Conservation (phyloP, 1,284 basidiomycete genomes). For the Binderoboletus segoi region DNA sequence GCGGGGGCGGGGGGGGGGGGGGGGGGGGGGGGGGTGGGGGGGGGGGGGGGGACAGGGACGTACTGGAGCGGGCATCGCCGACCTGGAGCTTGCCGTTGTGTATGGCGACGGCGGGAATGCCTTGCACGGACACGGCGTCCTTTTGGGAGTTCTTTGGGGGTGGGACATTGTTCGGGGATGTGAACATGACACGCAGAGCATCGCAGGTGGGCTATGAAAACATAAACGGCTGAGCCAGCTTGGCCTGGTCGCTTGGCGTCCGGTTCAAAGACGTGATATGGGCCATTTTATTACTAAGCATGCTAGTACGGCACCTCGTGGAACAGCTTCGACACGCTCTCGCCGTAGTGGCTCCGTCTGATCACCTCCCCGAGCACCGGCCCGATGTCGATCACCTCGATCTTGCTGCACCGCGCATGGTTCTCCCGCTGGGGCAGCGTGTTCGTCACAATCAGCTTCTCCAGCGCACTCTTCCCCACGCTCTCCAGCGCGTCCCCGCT, state of each 20-base stretch:
- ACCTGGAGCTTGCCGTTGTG: conserved; percentile 66
- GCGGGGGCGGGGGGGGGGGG: no score
- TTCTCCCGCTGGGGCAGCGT: conserved; percentile 92
- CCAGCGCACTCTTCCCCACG: conserved; percentile 77
- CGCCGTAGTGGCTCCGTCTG: conserved; percentile 85
- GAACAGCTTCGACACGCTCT: conserved; percentile 82
- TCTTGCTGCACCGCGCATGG: conserved; percentile 76
- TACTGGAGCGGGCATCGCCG: conserved; percentile 71
- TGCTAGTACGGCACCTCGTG: conserved; percentile 84
- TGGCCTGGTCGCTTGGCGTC: neutral
- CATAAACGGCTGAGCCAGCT: conserved; percentile 28
- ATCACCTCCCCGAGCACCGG: conserved; percentile 97
- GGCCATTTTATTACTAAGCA: conserved; percentile 26
- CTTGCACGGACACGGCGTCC: conserved; percentile 64
- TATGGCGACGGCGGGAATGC: conserved; percentile 72
- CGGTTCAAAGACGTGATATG: conserved; percentile 14
- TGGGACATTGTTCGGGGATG: conserved; percentile 54
- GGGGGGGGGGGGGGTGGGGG: no score
- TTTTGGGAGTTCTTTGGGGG: conserved; percentile 40
- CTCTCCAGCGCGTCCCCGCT: conserved; percentile 83
- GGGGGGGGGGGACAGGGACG: conserved; percentile 34
- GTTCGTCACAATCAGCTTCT: conserved; percentile 98
- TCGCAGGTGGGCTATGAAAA: conserved; percentile 41
- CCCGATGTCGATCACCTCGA: conserved; percentile 96
- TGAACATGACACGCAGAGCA: conserved; percentile 69